A percentile compares a stretch with the other conserved stretches of the same genome.
These are phyloP conservation scores for Vinca major DNA, from an alignment of 305 asterid species.

Conservation along the genomic window DNA sequence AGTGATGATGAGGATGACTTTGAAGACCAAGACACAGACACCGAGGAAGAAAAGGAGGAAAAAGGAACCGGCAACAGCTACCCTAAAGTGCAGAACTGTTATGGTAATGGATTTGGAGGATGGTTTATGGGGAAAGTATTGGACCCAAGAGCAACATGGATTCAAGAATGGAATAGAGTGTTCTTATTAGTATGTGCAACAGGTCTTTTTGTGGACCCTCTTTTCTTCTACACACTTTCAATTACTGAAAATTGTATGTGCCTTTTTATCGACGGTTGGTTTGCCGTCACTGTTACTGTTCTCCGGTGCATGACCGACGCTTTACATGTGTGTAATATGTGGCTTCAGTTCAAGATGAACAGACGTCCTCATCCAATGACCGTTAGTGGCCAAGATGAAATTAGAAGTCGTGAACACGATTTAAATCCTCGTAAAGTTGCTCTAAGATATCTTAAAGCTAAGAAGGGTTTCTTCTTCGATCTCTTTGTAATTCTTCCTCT, in stretches of 20 bases:
- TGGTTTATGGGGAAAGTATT: constrained; percentile 22
- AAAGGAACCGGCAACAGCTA: too few relatives aligned
- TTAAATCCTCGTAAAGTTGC: constrained; percentile 27
- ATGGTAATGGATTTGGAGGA: neutral
- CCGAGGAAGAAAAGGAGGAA: too few relatives aligned
- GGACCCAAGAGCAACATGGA: constrained; percentile 55
- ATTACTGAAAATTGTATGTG: constrained; percentile 75
- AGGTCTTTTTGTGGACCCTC: constrained; percentile 74
- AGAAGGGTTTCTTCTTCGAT: constrained; percentile 60
- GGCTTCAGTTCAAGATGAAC: constrained; percentile 64
- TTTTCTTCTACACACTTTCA: constrained; percentile 75
- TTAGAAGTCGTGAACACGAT: neutral
- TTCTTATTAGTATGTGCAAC: constrained; percentile 63
- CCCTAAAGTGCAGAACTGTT: too few relatives aligned
- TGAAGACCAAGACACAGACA: too few relatives aligned
- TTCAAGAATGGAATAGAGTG: constrained; percentile 84
- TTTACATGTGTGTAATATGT: constrained; percentile 71
- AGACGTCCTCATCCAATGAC: constrained; percentile 19
- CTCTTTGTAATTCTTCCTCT: constrained; percentile 81
- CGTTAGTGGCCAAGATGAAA: constrained; percentile 7
- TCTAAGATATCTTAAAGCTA: constrained; percentile 37
- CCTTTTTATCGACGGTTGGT: constrained; percentile 88
- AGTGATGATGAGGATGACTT: too few relatives aligned
- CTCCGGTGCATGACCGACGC: constrained; percentile 88
- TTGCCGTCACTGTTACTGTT: constrained; percentile 62